These are phyloP conservation scores for Aspergillus wentii DNA, from an alignment of 495 filamentous ascomycete species.

Conservation along the genomic window DNA sequence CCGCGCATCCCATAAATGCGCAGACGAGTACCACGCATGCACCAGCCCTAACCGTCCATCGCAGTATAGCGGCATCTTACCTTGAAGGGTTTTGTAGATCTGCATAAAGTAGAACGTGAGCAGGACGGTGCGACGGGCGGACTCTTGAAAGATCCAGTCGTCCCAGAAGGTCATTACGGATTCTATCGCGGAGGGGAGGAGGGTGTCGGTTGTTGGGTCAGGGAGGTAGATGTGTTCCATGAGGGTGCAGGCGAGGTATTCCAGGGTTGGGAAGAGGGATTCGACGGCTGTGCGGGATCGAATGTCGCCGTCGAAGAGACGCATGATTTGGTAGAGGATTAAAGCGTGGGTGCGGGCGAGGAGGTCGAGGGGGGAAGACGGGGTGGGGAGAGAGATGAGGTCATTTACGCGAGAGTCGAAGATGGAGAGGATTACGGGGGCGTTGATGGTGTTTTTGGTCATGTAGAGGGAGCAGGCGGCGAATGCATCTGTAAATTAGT, in stretches of 20 bases:
- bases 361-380: conserved; percentile 18
- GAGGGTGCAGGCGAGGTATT: conserved; percentile 15
- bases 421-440: conserved; percentile 34
- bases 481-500: conserved; percentile 33
- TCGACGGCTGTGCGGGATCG: conserved; percentile 43
- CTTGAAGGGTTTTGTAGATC: conserved; percentile 31
- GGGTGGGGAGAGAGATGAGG: conserved; percentile 27
- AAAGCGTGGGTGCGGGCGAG: conserved; percentile 30
- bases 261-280: conserved; percentile 35
- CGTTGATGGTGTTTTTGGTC: conserved; percentile 40
- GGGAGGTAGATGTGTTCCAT: conserved; percentile 16
- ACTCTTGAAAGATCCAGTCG: conserved; percentile 43
- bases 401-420: conserved; percentile 33
- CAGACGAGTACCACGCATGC: conserved; percentile 40
- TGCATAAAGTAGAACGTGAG: conserved; percentile 33
- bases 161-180: conserved; percentile 34
- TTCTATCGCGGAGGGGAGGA: conserved; percentile 14
- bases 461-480: conserved; percentile 45
- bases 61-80: conserved; percentile 17
- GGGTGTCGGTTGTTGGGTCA: conserved; percentile 1
- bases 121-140: conserved; percentile 40
- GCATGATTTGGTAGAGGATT: conserved; percentile 40
- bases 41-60: conserved; percentile 28
- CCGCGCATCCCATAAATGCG: conserved; percentile 42
- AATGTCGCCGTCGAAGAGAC: conserved; percentile 54